Conservation (phyloP, 2,329 filamentous ascomycete species). For the Aspergillus caelatus region DNA sequence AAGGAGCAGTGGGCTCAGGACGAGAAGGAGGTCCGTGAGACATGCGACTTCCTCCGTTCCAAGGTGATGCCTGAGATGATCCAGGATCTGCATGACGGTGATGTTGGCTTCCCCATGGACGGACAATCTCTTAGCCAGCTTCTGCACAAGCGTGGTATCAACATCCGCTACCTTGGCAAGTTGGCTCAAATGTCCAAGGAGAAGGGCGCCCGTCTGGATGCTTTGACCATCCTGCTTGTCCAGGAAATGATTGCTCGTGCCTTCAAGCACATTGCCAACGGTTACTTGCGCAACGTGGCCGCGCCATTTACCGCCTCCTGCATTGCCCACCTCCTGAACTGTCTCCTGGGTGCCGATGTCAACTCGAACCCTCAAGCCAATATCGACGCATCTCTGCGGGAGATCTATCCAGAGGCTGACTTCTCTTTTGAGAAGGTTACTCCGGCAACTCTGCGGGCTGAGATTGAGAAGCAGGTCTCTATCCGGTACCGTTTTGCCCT, state of each 20-base stretch:
- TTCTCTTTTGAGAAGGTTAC: constrained; percentile 79
- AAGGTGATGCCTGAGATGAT: constrained; percentile 83
- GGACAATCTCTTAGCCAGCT: constrained; percentile 86
- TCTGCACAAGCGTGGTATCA: constrained; percentile 95
- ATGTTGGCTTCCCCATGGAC: constrained; percentile 98
- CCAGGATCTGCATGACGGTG: constrained; percentile 84
- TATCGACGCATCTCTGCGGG: constrained; percentile 71
- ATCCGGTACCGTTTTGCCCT: constrained; percentile 78
- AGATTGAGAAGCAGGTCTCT: constrained; percentile 71
- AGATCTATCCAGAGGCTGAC: constrained; percentile 79
- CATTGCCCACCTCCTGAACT: constrained; percentile 88
- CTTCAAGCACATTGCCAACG: constrained; percentile 89
- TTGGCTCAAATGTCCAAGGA: constrained; percentile 70
- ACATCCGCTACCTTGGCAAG: constrained; percentile 91
- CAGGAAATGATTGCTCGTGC: constrained; percentile 95
- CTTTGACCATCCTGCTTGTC: constrained; percentile 73
- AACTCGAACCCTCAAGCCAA: constrained; percentile 79
- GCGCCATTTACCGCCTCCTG: constrained; percentile 78
- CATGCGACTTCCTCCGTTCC: constrained; percentile 75
- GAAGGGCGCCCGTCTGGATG: constrained; percentile 71
- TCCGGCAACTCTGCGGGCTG: constrained; percentile 68
- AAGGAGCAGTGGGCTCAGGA: constrained; percentile 81
- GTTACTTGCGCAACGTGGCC: constrained; percentile 77
- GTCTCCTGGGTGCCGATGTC: constrained; percentile 75
- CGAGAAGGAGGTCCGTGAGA: constrained; percentile 83